Evolutionary conservation across 495 filamentous ascomycete genomes (phyloP).

Genomic region (Talaromyces borbonicus): DNA sequence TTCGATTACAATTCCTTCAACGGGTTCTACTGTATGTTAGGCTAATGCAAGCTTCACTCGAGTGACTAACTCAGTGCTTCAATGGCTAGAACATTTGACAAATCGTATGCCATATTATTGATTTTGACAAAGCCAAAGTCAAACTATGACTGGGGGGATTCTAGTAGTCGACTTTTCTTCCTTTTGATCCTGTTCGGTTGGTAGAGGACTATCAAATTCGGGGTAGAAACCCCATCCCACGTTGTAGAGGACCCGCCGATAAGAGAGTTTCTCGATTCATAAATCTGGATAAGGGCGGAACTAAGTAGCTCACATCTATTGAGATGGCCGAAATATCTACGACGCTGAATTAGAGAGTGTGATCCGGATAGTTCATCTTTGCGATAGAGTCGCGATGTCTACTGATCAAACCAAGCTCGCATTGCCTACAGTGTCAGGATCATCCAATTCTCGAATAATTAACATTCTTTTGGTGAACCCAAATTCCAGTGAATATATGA

Average conservation of each 20-base stretch:
- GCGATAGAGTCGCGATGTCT: not conserved
- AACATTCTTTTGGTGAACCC: conserved; percentile 38
- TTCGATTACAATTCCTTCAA: too few relatives aligned
- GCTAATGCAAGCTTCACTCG: too few relatives aligned
- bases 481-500: conserved; percentile 39
- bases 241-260: too few relatives aligned
- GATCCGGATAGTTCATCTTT: not conserved
- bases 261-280: not conserved
- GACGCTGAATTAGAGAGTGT: not conserved
- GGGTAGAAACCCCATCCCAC: conserved; percentile 1
- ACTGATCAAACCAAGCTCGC: not conserved
- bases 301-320: not conserved
- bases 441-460: conserved; percentile 14
- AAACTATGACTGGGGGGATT: not conserved
- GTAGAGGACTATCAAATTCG: not conserved
- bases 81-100: too few relatives aligned
- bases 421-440: conserved; percentile 6
- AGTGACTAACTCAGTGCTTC: too few relatives aligned
- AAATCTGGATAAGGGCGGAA: not conserved
- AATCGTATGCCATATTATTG: too few relatives aligned
- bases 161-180: not conserved
- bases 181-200: not conserved
- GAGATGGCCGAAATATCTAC: not conserved
- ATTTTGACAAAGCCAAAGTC: too few relatives aligned
- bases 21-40: too few relatives aligned